These are phyloP conservation scores for Lactarius quietus DNA, from an alignment of 768 basidiomycete genomes.

Conservation along the genomic window DNA sequence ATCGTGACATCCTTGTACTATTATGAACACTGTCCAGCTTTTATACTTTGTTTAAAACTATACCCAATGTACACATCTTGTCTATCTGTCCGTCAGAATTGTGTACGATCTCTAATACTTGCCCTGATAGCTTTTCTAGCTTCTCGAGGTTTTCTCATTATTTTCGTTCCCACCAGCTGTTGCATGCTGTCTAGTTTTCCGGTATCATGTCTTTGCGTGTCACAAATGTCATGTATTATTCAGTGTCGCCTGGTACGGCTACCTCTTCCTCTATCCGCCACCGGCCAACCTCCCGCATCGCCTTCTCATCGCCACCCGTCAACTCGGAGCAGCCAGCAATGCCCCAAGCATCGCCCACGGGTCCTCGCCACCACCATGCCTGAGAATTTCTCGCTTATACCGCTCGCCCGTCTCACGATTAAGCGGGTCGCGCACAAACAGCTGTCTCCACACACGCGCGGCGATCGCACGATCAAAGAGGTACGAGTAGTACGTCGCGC, in stretches of 20 bases:
- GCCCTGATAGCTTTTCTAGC: background rate
- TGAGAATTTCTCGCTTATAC: conserved; percentile 72
- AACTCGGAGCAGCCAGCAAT: conserved; percentile 62
- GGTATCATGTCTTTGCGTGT: background rate
- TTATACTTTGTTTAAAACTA: background rate
- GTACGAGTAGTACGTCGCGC: conserved; percentile 97
- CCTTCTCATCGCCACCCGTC: conserved; percentile 66
- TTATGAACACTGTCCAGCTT: background rate
- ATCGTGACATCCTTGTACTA: background rate
- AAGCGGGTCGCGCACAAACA: conserved; percentile 70
- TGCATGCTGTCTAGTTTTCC: background rate
- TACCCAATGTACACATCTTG: background rate
- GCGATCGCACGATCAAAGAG: conserved; percentile 96
- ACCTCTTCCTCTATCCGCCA: conserved; percentile 85
- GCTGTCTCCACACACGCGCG: conserved; percentile 76
- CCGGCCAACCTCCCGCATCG: conserved; percentile 86
- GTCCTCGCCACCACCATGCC: conserved; percentile 84
- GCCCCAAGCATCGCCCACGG: conserved; percentile 90
- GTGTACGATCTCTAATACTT: background rate
- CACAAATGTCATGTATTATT: conserved; percentile 9
- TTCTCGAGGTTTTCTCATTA: background rate
- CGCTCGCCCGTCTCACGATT: conserved; percentile 73
- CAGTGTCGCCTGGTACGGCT: conserved; percentile 58
- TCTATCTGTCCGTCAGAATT: background rate
- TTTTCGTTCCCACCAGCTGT: background rate